phyloP scores from a whole-genome alignment of 2,329 filamentous ascomycete genomes.

The Claviceps sp. region DNA sequence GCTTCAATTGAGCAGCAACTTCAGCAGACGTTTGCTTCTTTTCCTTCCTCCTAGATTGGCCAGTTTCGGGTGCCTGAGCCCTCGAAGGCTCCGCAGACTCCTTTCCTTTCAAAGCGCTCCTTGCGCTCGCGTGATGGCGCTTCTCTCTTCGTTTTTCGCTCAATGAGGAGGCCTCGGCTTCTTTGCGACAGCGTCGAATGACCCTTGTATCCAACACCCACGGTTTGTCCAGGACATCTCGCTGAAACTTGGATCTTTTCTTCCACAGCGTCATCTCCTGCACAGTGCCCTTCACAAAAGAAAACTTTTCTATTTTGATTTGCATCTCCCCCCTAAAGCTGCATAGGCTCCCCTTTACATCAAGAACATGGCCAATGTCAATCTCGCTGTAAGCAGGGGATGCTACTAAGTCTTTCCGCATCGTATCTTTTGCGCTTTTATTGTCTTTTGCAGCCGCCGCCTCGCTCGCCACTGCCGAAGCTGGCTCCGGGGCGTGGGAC shows the following conservation, averaged over 20 bases:
- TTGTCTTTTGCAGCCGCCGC: background rate
- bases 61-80: conserved; percentile 3
- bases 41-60: conserved; percentile 1
- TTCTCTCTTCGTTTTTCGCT: conserved; percentile 15
- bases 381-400: conserved; percentile 18
- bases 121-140: conserved; percentile 10
- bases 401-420: background rate
- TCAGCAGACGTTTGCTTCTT: conserved; percentile 1
- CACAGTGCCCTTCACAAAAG: conserved; percentile 35
- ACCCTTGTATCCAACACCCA: conserved; percentile 41
- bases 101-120: background rate
- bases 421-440: no score
- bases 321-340: conserved; percentile 36
- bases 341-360: conserved; percentile 40
- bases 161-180: conserved; percentile 25
- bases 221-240: conserved; percentile 33
- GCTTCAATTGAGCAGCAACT: conserved; percentile 11
- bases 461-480: background rate
- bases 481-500: background rate
- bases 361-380: conserved; percentile 40
- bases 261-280: conserved; percentile 48
- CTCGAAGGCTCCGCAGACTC: background rate
- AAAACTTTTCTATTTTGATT: conserved; percentile 38
- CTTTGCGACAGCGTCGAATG: conserved; percentile 35
- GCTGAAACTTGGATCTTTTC: conserved; percentile 35